Percentiles rank a stretch among this genome's conserved stretches.
phyloP scores from a whole-genome alignment of 176 grass and related monocot species.

The Aegilops umbellulata region DNA sequence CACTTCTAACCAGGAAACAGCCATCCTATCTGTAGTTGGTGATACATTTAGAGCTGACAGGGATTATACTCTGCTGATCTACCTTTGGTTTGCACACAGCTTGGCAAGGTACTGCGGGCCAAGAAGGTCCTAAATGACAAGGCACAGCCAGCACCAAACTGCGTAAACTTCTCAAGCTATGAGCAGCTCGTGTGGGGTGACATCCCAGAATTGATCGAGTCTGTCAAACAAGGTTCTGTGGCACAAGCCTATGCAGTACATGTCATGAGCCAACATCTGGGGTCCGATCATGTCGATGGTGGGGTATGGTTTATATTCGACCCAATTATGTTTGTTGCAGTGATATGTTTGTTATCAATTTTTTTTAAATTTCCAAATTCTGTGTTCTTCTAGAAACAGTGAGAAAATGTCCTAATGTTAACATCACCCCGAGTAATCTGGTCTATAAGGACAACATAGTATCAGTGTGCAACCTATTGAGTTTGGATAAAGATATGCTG shows the following conservation, averaged over 20 bases:
- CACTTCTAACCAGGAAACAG: not conserved
- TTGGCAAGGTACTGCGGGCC: constrained; percentile 81
- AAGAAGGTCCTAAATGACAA: constrained; percentile 61
- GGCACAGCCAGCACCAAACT: constrained; percentile 32
- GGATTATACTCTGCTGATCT: not conserved
- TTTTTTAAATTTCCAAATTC: not conserved
- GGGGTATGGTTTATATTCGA: constrained; percentile 48
- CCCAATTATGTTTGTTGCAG: not conserved
- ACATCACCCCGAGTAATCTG: not conserved
- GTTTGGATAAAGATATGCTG: not conserved
- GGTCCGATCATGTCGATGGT: constrained; percentile 56
- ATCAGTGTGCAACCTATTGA: not conserved
- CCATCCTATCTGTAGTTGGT: not conserved
- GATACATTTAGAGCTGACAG: not conserved
- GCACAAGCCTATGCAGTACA: constrained; percentile 54
- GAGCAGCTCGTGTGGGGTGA: constrained; percentile 73
- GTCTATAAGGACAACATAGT: not conserved
- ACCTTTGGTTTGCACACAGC: constrained; percentile 33
- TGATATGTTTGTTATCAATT: not conserved
- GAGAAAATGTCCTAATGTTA: not conserved
- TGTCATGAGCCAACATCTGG: constrained; percentile 75
- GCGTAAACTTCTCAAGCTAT: constrained; percentile 57
- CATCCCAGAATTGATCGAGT: constrained; percentile 54
- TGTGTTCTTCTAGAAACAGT: not conserved
- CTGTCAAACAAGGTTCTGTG: constrained; percentile 57